Evolutionary conservation across 331 rosid genomes (phyloP), one percentile per base, ranked within the genome.

Genomic region (Erythrophleum ivorense): DNA sequence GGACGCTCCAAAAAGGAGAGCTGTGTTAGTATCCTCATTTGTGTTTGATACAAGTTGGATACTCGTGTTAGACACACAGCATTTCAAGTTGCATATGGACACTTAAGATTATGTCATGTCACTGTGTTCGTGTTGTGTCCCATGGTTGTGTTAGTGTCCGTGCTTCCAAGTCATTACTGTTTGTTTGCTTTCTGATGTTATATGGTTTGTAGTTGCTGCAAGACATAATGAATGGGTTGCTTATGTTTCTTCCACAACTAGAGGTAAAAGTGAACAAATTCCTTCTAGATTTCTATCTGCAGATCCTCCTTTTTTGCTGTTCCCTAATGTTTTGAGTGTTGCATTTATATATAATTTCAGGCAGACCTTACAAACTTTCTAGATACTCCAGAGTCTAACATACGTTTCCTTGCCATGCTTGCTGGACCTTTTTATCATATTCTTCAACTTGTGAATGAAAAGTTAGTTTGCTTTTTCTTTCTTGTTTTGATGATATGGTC

Each of bases 391-490:
- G 98, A 94, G 73, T 84, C 89, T 79, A 92, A 84, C 84, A 79
- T 94, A 45, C 97, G 94, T 15, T 94, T 92, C 82, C 89, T 94
- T 83, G 95, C 97, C 62, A 92, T 92, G 98, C 97, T 94, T 84
- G 91, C 91, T 14, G 97, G 97, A 79, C 97, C 97, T 50, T 88
- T 90, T 67, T 94, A 91, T 92, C 98, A 97, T 9, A 92, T 94
- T 85, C 97, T 94, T 79, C 86, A 91, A 78, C 89, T 89, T 75
- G 95, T 84, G 60, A 90, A 94, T 79, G 97, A 89, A 86, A 91
- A 97, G 98, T 92, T 82, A 50, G 89, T 62, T 66, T 77, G 57
- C 76, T 40, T 76, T 72, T 66, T 78, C 15, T 79, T n/a, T n/a
- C n/a, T n/a, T n/a, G n/a, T n/a, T n/a, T 54, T 41, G 49, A 45